Evolutionary conservation across 2,329 filamentous ascomycete genomes (phyloP).

Genomic region (Alternaria metachromatica): DNA sequence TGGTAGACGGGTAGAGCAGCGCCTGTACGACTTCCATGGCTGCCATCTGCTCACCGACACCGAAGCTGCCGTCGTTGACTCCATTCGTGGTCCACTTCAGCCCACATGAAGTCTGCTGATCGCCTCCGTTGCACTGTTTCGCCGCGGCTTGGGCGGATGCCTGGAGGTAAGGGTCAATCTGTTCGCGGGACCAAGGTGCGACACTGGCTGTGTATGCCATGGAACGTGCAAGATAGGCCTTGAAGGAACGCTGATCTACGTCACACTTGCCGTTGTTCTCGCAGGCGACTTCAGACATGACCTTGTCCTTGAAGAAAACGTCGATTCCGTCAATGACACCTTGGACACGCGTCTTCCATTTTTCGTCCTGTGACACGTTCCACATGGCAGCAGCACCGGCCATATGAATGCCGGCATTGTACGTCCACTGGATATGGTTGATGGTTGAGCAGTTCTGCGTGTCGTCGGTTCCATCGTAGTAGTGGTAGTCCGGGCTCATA

Average conservation of each 20-base stretch:
- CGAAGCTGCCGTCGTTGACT: conserved; percentile 56
- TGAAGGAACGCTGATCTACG: conserved; percentile 56
- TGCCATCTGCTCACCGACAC: conserved; percentile 67
- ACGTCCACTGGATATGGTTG: conserved; percentile 56
- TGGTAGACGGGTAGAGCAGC: conserved; percentile 47
- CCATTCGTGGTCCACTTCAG: conserved; percentile 53
- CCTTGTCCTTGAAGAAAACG: conserved; percentile 53
- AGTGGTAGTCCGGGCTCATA: conserved; percentile 55
- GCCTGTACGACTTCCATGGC: conserved; percentile 62
- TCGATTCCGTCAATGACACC: conserved; percentile 47
- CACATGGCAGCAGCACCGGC: conserved; percentile 57
- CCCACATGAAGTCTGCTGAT: conserved; percentile 55
- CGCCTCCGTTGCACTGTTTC: conserved; percentile 59
- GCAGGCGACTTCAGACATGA: conserved; percentile 59
- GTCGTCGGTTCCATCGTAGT: conserved; percentile 56
- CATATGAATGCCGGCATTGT: conserved; percentile 56
- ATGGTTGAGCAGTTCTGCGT: conserved; percentile 52
- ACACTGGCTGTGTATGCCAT: conserved; percentile 52
- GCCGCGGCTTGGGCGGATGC: conserved; percentile 64
- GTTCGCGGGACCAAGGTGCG: conserved; percentile 44
- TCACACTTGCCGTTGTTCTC: conserved; percentile 56
- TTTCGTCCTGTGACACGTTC: conserved; percentile 49
- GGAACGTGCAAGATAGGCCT: conserved; percentile 53
- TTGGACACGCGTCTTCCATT: conserved; percentile 39
- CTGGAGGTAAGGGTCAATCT: conserved; percentile 60